These are phyloP conservation scores for Casuarina cunninghamiana DNA, from an alignment of 306 rosid species.

Conservation along the genomic window DNA sequence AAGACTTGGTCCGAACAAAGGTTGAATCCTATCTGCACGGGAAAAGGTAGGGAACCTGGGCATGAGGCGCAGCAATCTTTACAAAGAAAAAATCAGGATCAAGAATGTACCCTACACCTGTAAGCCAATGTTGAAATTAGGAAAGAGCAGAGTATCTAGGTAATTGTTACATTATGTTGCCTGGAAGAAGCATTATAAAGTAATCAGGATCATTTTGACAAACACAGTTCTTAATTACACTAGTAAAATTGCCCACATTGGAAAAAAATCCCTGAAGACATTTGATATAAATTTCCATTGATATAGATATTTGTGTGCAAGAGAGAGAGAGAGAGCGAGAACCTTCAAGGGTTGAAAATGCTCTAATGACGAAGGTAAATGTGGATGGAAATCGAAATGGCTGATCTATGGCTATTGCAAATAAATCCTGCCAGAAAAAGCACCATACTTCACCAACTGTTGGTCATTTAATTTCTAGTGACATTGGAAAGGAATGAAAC, in stretches of 20 bases:
- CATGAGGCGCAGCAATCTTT: constrained; percentile 95
- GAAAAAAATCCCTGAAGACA: not conserved
- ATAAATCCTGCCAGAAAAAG: constrained; percentile 63
- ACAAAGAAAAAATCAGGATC: constrained; percentile 84
- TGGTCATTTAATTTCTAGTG: constrained; percentile 2
- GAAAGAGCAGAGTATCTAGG: constrained; percentile 6
- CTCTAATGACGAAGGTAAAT: constrained; percentile 79
- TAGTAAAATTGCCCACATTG: not conserved
- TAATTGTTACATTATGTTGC: not conserved
- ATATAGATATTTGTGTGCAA: no score
- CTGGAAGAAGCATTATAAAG: not conserved
- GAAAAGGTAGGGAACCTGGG: constrained; percentile 57
- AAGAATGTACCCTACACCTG: constrained; percentile 83
- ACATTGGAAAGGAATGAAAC: constrained; percentile 6
- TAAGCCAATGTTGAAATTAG: constrained; percentile 13
- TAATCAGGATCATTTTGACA: not conserved
- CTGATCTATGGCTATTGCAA: constrained; percentile 85
- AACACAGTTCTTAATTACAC: not conserved
- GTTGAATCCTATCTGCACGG: not conserved
- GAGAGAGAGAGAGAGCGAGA: constrained; percentile 23
- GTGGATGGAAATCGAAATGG: constrained; percentile 93
- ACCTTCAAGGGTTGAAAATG: constrained; percentile 97
- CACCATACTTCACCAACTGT: constrained; percentile 15
- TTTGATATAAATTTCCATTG: no score
- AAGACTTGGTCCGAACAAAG: constrained; percentile 1